Base-by-base conservation (phyloP, 345 rosid species). In the Pistacia atlantica region DNA sequence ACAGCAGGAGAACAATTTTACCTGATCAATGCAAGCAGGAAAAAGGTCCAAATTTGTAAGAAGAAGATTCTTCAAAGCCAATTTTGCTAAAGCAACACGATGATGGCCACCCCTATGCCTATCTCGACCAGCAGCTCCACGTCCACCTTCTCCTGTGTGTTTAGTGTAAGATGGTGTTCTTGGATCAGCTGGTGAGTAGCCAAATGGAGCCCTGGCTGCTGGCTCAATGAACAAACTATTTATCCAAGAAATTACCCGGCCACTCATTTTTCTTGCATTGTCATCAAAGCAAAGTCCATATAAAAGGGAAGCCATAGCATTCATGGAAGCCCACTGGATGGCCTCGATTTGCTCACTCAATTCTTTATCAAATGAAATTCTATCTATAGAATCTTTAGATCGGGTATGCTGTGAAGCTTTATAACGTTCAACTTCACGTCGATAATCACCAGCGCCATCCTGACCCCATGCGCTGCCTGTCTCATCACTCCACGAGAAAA, bases 1-100 rank as follows among this genome's bases (percentile, higher is more conserved):
- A 60, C 79, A 49, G 59, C 79, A 79, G 74, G 77, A 48, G 17
- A 83, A 72, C 22, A 65, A 38, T 37, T 61, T 74, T 84, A 96
- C 99, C 98, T 93, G 97, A 85, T 93, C 99, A 77, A 96, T 96
- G 88, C 98, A 96, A 78, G 98, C 91, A 76, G 97, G 99, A 79
- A 96, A 90, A 49, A 96, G 93, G 84, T 96, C 99, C 89, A 96
- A 90, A 78, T 96, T 96, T 62, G 97, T 92, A 56, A 96, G 94
- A 37, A 96, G 97, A 85, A 96, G 97, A 87, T 93, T 91, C 86
- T 90, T 96, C 80, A 96, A 87, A 83, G 99, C 99, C 86, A 93
- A 79, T 79, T 91, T 96, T 45, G 99, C 99, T 84, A 96, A 86
- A 35, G 92, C 88, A 79, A 91, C 95, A 80, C 99, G 97, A 78